These are phyloP conservation scores for Gnaphalium uliginosum DNA, from an alignment of 129 eudicot genomes.

Conservation along the genomic window DNA sequence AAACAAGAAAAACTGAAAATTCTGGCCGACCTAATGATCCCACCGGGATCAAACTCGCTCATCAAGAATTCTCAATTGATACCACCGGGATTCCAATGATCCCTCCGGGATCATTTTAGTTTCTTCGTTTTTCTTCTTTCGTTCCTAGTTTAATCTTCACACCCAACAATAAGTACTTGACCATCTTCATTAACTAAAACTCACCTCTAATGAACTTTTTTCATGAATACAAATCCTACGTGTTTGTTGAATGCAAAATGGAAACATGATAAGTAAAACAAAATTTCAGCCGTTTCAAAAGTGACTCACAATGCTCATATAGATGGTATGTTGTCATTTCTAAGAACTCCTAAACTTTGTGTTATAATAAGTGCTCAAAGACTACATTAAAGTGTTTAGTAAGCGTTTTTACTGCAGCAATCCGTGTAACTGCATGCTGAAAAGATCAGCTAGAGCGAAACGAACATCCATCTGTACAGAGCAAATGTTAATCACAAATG, in stretches of 20 bases:
- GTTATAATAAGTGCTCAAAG: neutral
- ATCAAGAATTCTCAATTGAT: no score
- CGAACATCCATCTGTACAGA: slow-evolving; percentile 75
- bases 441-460: slow-evolving; percentile 70
- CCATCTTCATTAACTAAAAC: neutral
- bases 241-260: neutral
- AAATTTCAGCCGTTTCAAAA: neutral
- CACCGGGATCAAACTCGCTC: no score
- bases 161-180: no score
- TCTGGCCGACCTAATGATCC: no score
- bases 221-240: neutral
- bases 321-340: neutral
- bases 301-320: neutral
- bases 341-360: neutral
- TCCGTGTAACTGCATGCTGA: slow-evolving; percentile 58
- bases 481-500: neutral
- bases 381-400: neutral
- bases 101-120: no score
- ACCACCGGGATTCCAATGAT: no score
- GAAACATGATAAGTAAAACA: neutral
- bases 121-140: no score
- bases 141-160: no score
- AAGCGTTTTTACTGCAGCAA: slow-evolving; percentile 29
- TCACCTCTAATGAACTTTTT: neutral
- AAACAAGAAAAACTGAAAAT: no score